Evolutionary conservation across 495 filamentous ascomycete genomes (phyloP), one percentile per base, ranked within the genome.

Genomic region (Penicillium atrosanguineum): DNA sequence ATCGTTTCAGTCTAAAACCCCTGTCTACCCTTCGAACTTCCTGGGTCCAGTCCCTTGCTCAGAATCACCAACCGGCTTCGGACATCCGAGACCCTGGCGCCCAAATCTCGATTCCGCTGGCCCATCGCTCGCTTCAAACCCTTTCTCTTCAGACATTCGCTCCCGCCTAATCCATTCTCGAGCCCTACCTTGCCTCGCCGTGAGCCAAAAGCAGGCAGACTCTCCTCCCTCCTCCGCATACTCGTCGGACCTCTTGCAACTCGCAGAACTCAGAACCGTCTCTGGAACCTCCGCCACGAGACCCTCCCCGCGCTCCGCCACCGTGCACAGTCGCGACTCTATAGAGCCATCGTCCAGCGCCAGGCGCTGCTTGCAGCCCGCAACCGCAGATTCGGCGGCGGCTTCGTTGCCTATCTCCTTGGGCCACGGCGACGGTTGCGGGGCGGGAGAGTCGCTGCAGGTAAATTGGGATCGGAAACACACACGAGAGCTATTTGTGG

Each of bases 321-420:
- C 58, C 79, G 81, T 25, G 73, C 88, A 4, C 89, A 94, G 62
- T 84, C 87, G 46, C 79, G 85, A 48, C 80, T 95, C 48, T 93
- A 91, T 68, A 74, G 77, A 15, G 89, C 86, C 59, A 78, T 95
- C 41, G 67, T 92, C 60, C 73, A 78, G 52, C 75, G 82, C 16
- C 85, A 90, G 68, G 76, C 72, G 37, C 79, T 73, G 56, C 74
- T 77, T 40, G 71, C 71, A 7, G 58, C 56, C 48, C 73, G 63
- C 46, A 53, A 61, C 50, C 61, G 62, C 44, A 58, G 60, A 50
- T 21, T 56, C 28, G 65, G 67, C 8, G 48, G 57, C 21, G 72
- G 79, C 25, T 66, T 87, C 52, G 60, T 86, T 56, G 76, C 78
- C 46, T 69, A 73, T 34, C 64, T 86, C 36, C 56, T 75, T 26